Base-by-base conservation (phyloP, 164 flowering plant genomes). In the Aristolochia contorta region DNA sequence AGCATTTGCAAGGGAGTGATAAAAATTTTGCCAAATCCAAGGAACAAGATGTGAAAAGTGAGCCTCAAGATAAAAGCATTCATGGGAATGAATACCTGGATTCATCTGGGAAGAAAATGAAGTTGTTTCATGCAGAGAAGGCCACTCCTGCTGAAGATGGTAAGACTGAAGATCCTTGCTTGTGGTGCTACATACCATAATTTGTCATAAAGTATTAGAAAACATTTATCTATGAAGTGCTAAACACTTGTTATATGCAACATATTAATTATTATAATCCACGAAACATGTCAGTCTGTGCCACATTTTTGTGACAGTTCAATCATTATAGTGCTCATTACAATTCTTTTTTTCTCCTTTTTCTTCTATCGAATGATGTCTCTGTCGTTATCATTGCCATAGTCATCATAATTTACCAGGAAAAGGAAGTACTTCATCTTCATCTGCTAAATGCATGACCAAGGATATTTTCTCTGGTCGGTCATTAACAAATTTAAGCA, bases 31-130 rank as follows among this genome's bases (percentile, higher is more conserved):
- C 65, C 12, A 60, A 52, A 55, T 56, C 33, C 60, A 55, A 59
- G 25, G 47, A 59, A 21, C 51, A 56, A 45, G 63, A 52, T 55
- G 24, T 23, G 12, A 41, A 30, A 62, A 59, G 25, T 33, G 72
- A 56, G 19, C 45, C 15, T 58, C 69, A 65, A 46, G 83, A 72
- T 61, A 72, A 73, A 69, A 24, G 33, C 53, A 46, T 22, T 55
- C 18, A 21, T 65, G 65, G 7, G 25, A 68, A 62, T 66, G 74
- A 70, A 64, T 73, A 63, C 66, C 58, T 71, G 58, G 82, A 71
- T 33, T 69, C 80, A 59, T 60, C 67, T 20, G 67, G 76, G 23
- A 89, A 87, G 61, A 87, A 74, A 67, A 67, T 69, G 10, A 86
- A 79, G 69, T 52, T 37, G 43, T 37, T 37, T 10, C 43, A 37